Evolutionary conservation across 2,329 filamentous ascomycete genomes (phyloP), one percentile per base, ranked within the genome.

Genomic region (Massarina eburnea): DNA sequence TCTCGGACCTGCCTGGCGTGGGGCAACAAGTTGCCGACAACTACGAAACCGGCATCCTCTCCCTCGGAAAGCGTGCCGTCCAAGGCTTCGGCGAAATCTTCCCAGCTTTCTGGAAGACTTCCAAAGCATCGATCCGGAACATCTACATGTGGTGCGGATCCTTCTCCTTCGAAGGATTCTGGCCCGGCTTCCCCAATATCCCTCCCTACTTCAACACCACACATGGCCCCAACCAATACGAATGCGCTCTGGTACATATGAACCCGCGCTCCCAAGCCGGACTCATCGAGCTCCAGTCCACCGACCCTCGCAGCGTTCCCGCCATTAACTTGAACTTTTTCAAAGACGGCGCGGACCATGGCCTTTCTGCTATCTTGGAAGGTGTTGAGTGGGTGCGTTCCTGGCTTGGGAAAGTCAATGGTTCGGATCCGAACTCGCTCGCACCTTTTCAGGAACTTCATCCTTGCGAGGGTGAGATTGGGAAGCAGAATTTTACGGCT

Each of bases 261-360:
- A 61, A 84, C 56, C 77, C 83, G 0, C 78, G 80, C 42, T 86
- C 87, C 54, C 64, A 70, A 66, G 73, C 61, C 4, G 86, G 86
- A 10, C 77, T 75, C 1, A 82, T 89, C 5, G 76, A 68, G 8
- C 77, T 89, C 6, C 72, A 71, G 8, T 83, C 80, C 0, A 66
- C 77, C 0, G 77, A 88, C 58, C 84, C 85, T 1, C 77, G 79
- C 0, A 83, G 86, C 45, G 70, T 74, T 1, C 85, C 85, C 0
- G 61, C 76, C 9, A 85, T 89, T 55, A 59, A 64, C 15, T 50
- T 66, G 33, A 57, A 63, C 43, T 65, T 59, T 52, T 66, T 66
- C 59, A 61, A 66, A 27, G 69, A 62, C 6, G 72, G 70, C 6
- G 64, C 66, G 0, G 70, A 72, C 12, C 58, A 79, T 3, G 76